Percentiles rank a stretch among this genome's conserved stretches.
These are phyloP conservation scores for Galerina marginata DNA, from an alignment of 768 basidiomycete species.

Conservation along the genomic window DNA sequence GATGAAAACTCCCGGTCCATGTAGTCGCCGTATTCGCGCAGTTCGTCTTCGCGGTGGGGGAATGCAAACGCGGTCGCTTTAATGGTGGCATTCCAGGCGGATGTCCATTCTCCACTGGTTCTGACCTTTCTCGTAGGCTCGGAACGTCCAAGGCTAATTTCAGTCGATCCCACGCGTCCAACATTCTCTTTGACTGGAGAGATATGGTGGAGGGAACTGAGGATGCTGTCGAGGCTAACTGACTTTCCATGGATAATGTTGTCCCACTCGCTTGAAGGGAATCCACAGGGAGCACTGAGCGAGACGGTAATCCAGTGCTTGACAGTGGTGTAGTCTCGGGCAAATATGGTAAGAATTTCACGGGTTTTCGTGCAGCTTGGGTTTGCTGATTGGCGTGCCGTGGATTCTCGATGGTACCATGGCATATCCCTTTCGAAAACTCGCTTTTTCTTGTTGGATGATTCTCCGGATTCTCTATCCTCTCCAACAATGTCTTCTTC, in stretches of 20 bases:
- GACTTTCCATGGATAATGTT: constrained; percentile 9
- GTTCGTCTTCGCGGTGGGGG: constrained; percentile 28
- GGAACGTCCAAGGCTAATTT: constrained; percentile 20
- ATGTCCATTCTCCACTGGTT: constrained; percentile 27
- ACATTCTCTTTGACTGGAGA: constrained; percentile 19
- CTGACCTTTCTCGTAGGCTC: constrained; percentile 21
- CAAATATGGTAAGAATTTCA: neutral
- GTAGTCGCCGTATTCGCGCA: constrained; percentile 25
- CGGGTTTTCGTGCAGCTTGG: neutral
- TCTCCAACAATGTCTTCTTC: no score
- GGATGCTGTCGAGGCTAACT: constrained; percentile 15
- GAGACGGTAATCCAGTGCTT: neutral
- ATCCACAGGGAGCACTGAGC: neutral
- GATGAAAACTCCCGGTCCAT: constrained; percentile 29
- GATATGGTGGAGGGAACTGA: constrained; percentile 20
- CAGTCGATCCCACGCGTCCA: constrained; percentile 19
- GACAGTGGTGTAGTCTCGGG: neutral
- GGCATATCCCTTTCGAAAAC: neutral
- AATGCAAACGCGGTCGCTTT: constrained; percentile 29
- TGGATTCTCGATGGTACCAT: neutral
- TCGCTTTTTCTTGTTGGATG: neutral
- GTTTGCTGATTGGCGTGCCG: neutral
- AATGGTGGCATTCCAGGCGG: constrained; percentile 22
- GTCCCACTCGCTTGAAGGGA: neutral
- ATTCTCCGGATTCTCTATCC: no score